Percentiles rank a stretch among this genome's conserved stretches.
These are phyloP conservation scores for Pseudopyrenochaeta lycopersici DNA, from an alignment of 2,329 filamentous ascomycete species.

Conservation along the genomic window DNA sequence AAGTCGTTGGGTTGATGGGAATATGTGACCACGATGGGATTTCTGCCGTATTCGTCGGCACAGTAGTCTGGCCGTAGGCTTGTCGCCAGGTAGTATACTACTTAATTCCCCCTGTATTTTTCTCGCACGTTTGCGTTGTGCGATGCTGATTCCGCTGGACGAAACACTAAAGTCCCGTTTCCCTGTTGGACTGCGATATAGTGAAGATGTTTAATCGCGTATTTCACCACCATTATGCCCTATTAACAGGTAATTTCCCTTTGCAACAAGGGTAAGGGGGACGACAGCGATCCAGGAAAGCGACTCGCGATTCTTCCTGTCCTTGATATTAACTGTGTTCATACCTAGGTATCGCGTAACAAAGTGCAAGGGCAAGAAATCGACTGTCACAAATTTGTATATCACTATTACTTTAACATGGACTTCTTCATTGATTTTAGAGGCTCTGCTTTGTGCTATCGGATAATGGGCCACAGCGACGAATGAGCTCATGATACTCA, in stretches of 20 bases:
- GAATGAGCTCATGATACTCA: slow-evolving; percentile 35
- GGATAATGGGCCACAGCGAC: slow-evolving; percentile 38
- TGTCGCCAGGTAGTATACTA: slow-evolving; percentile 10
- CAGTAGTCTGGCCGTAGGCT: slow-evolving; percentile 15
- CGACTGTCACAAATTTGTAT: slow-evolving; percentile 55
- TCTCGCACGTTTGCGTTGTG: slow-evolving; percentile 32
- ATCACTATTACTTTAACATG: slow-evolving; percentile 56
- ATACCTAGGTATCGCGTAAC: slow-evolving; percentile 55
- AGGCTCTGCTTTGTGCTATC: slow-evolving; percentile 45
- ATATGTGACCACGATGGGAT: not conserved
- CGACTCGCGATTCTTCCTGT: slow-evolving; percentile 50
- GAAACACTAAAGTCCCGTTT: slow-evolving; percentile 20
- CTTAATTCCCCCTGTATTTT: slow-evolving; percentile 10
- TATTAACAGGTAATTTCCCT: slow-evolving; percentile 34
- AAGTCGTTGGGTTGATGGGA: not conserved
- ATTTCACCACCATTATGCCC: slow-evolving; percentile 42
- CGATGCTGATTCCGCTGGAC: slow-evolving; percentile 33
- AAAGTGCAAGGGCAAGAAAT: slow-evolving; percentile 57
- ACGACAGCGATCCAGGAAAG: slow-evolving; percentile 51
- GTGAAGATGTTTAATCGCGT: slow-evolving; percentile 16
- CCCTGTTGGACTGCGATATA: slow-evolving; percentile 26
- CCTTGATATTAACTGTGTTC: slow-evolving; percentile 52
- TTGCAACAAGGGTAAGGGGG: slow-evolving; percentile 37
- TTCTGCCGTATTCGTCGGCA: not conserved
- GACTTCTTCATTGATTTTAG: slow-evolving; percentile 48